Evolutionary conservation across 345 rosid species (phyloP), one percentile per base, ranked within the genome.

Genomic region (Passiflora organensis): DNA sequence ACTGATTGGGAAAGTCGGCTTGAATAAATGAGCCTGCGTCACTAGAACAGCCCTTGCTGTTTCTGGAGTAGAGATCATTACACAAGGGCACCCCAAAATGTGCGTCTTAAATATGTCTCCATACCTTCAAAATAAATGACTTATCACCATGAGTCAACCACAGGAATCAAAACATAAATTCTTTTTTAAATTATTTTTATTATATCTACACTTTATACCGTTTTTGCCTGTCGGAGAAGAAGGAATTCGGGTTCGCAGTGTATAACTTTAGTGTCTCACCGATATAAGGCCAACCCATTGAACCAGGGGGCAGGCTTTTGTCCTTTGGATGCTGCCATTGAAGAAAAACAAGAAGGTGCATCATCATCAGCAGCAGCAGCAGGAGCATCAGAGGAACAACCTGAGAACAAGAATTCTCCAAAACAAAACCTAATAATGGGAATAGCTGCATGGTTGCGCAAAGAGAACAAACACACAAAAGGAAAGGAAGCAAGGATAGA

Each of bases 241-340:
- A 91, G 60, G 83, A 62, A 64, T 87, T 87, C 5, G 95, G 97
- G 62, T 85, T 81, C 53, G 87, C 80, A 0, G 95, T 72, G 68
- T 87, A 91, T 59, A 91, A 89, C 62, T 78, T 83, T 59, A 82
- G 91, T 14, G 97, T 87, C 55, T 91, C 96, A n/a, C 97, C 97
- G 15, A 91, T 63, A 66, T 87, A 91, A 67, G 97, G 96, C 95
- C 96, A 91, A 2, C 96, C 97, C 89, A 91, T 80, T 14, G 97
- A 85, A 32, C 97, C 96, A 12, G 97, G 97, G 0, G 97, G 96
- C 18, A 87, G 70, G 43, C 64, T 78, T 25, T 51, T 59, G 65
- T 68, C 58, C 48, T 47, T 73, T 53, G 58, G 68, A 43, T 60
- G 70, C 34, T 51, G 63, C 82, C 89, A 71, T 61, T 68, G 80